Base-by-base conservation (phyloP, 225 moss, liverwort and hornwort genomes). In the Asterella californica region DNA sequence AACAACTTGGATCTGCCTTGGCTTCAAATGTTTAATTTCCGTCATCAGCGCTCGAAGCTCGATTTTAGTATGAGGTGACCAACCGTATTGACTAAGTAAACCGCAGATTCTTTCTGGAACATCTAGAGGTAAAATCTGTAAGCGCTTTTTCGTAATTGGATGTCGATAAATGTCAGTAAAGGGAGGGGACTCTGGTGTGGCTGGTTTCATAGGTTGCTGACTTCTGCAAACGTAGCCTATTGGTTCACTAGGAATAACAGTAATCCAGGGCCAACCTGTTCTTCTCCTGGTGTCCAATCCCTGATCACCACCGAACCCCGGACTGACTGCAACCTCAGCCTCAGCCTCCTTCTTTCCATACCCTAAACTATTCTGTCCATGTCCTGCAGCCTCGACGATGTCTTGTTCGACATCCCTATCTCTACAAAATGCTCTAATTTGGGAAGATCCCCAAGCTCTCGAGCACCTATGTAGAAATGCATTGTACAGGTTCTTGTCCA, bases 1-100 rank as follows among this genome's bases (percentile, higher is more conserved):
- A 48, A 88, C 81, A 10, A 80, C 84, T 0, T 77, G 74, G 12
- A 85, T 79, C 24, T 88, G 84, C 79, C 78, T 46, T 9, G 84
- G 63, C 61, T 83, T 88, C 12, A 88, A 77, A 55, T 77, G 74
- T 15, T 74, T 75, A 27, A 80, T 75, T 47, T 75, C 77, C 27
- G 75, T 46, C 65, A 88, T 81, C 80, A 84, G 47, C 30, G 75
- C 81, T 32, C 82, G 82, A n/a, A 88, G 85, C 83, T 88, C 87
- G 18, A 88, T 54, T 36, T 82, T 27, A 15, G 82, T 83, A 18
- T 88, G 87, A 21, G 78, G 83, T 60, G 87, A 82, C 87, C 84
- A 88, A 60, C 87, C 87, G 53, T 83, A 88, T 12, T 78, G 81
- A 70, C 32, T 78, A 18, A 88, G 87, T 48, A 83, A 36, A 14